These are phyloP conservation scores for Pseudoneurospora amorphoporcata DNA, from an alignment of 495 filamentous ascomycete genomes.

Conservation along the genomic window DNA sequence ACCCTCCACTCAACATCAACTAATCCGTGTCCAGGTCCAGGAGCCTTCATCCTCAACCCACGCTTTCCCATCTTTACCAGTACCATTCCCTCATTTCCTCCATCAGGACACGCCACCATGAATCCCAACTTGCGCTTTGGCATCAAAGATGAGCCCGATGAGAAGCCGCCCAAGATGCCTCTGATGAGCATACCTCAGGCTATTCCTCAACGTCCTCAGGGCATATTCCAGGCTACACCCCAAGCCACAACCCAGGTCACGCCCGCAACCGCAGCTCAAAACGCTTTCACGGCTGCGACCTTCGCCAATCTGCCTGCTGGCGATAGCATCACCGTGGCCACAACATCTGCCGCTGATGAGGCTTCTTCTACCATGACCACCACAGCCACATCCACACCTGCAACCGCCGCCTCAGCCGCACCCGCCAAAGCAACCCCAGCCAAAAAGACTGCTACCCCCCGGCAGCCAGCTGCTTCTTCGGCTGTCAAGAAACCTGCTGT, in stretches of 20 bases:
- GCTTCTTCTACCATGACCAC: background rate
- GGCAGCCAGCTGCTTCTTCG: background rate
- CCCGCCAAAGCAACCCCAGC: background rate
- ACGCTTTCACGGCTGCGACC: background rate
- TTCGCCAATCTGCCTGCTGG: background rate
- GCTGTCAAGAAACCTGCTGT: background rate
- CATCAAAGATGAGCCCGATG: background rate
- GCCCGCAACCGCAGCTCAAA: background rate
- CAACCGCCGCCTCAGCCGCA: background rate
- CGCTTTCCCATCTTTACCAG: background rate
- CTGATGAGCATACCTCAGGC: background rate
- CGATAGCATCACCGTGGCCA: background rate
- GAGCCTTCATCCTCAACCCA: background rate
- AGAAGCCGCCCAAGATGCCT: background rate
- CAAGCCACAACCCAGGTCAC: too few species aligned
- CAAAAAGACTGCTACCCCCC: background rate
- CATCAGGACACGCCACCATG: background rate
- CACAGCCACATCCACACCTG: background rate
- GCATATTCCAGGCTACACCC: background rate
- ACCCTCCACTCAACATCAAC: background rate
- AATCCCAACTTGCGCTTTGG: background rate
- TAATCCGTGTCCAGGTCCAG: background rate
- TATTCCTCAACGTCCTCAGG: too few species aligned
- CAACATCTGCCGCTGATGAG: background rate
- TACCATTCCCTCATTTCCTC: background rate